Base-by-base conservation (phyloP, 176 grass and related monocot species). In the Aegilops umbellulata region DNA sequence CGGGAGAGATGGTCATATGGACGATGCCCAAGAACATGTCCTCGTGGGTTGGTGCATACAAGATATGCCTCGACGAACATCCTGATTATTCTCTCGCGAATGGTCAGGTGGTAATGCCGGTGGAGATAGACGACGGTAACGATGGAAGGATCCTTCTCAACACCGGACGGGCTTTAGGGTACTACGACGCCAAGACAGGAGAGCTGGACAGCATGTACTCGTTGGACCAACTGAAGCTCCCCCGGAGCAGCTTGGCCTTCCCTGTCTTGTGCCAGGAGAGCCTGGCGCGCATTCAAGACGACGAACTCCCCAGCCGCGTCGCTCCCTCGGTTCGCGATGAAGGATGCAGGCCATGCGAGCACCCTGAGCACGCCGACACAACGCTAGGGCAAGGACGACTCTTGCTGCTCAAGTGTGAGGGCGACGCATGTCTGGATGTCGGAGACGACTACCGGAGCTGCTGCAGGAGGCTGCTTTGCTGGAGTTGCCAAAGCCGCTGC, bases 231-330 rank as follows among this genome's bases (percentile, higher is more conserved):
- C 46, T 86, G 11, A 64, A 69, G 15, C 16, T 68, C 67, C 73
- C 83, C 17, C 39, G 4, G 2, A 3, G 12, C n/a, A 35, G 6
- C 5, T 5, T 69, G 42, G 44, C 42, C 22, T 67, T 68, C n/a
- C 83, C 83, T 34, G 55, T 85, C 15, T 9, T 78, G 44, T 78
- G 44, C 15, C 7, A 85, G 41, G 83, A 85, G 44, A 85, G 83
- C 74, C 13, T 78, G 5, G 62, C 19, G 15, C 74, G 29, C 2
- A 51, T 85, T 11, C 83, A 8, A 2, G n/a, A 78, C 8, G 83
- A 84, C 11, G 35, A 41, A 19, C 19, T 39, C 10, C 27, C n/a
- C n/a, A 35, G 12, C 15, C 39, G 25, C 4, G 9, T 39, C 10
- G 9, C 68, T 62, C 14, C 35, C 7, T 8, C 5, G 2, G 5